phyloP scores from a whole-genome alignment of 768 basidiomycete species.

The Kwoniella sp. region DNA sequence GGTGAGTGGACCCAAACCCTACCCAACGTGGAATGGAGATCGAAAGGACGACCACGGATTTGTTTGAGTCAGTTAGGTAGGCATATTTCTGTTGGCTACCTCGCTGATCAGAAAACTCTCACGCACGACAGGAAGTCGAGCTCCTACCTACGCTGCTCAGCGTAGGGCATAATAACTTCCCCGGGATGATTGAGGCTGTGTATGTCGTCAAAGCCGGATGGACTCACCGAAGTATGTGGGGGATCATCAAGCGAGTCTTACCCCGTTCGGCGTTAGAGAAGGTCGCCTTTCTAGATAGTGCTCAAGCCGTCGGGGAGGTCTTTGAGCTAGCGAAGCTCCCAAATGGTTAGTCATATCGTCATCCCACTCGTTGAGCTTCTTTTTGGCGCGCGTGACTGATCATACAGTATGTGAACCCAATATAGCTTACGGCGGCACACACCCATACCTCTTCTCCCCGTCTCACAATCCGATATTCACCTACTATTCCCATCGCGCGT shows the following conservation, averaged over 20 bases:
- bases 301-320: constrained; percentile 31
- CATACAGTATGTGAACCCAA: not conserved
- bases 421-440: constrained; percentile 39
- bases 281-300: constrained; percentile 43
- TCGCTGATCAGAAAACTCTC: not conserved
- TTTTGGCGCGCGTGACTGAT: not conserved
- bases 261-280: constrained; percentile 52
- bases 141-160: constrained; percentile 49
- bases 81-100: not conserved
- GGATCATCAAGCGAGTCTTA: constrained; percentile 50
- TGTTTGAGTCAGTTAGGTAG: too few relatives aligned
- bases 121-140: constrained; percentile 49
- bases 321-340: constrained; percentile 51
- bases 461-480: constrained; percentile 31
- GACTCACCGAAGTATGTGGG: constrained; percentile 52
- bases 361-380: too few relatives aligned
- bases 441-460: constrained; percentile 24
- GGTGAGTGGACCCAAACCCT: constrained; percentile 35
- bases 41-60: too few relatives aligned
- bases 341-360: constrained; percentile 21
- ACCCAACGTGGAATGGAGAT: too few relatives aligned
- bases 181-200: constrained; percentile 48
- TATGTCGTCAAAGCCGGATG: constrained; percentile 54
- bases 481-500: constrained; percentile 23
- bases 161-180: constrained; percentile 52